These are phyloP conservation scores for Chalciporus sp. DNA, from an alignment of 1,284 basidiomycete species.

Conservation along the genomic window DNA sequence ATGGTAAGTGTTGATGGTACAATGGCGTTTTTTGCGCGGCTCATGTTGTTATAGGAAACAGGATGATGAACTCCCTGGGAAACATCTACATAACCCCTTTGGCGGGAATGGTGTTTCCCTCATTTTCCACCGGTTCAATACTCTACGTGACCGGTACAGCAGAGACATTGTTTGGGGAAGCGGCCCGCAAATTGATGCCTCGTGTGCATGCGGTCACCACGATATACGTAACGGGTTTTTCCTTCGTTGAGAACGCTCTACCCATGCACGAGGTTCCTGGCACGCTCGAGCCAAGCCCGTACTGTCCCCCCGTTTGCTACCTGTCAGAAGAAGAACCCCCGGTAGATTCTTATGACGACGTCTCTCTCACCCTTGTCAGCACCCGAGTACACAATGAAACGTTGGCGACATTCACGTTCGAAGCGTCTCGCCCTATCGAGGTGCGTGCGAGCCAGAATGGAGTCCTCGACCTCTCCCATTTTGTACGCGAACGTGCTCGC, in stretches of 20 bases:
- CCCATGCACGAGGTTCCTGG: constrained; percentile 48
- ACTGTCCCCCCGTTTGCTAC: constrained; percentile 59
- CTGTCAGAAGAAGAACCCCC: constrained; percentile 49
- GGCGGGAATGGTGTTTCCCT: constrained; percentile 55
- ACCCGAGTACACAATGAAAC: constrained; percentile 47
- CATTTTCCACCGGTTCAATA: constrained; percentile 56
- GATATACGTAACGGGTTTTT: constrained; percentile 52
- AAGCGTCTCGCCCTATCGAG: constrained; percentile 35
- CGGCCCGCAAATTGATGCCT: constrained; percentile 55
- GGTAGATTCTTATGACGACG: constrained; percentile 30
- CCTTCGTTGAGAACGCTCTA: constrained; percentile 56
- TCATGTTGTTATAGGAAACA: constrained; percentile 46
- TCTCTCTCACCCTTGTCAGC: constrained; percentile 35
- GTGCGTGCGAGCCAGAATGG: constrained; percentile 54
- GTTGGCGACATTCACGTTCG: constrained; percentile 58
- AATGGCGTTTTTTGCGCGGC: not conserved
- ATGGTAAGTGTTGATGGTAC: constrained; percentile 40
- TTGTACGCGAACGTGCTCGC: constrained; percentile 50
- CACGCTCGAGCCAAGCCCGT: constrained; percentile 48
- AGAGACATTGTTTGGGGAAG: constrained; percentile 47
- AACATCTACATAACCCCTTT: constrained; percentile 58
- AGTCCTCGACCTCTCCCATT: constrained; percentile 53
- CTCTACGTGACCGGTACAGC: constrained; percentile 63
- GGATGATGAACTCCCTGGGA: constrained; percentile 62
- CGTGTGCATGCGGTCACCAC: constrained; percentile 52